A percentile compares a stretch with the other conserved stretches of the same genome.
phyloP scores from a whole-genome alignment of 495 filamentous ascomycete genomes.

The Daldinia vernicosa region DNA sequence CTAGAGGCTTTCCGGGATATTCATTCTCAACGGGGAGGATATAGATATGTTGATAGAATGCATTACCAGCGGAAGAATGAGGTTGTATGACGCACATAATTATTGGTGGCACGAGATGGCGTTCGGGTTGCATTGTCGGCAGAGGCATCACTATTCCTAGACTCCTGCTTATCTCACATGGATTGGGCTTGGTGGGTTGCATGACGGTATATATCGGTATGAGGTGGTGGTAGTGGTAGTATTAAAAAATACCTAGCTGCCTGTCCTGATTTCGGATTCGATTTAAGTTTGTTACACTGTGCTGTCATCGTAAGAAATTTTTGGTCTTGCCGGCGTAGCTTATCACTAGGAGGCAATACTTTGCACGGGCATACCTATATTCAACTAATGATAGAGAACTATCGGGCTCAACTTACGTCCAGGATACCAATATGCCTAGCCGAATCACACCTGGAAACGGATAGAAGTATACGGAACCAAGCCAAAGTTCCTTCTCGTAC shows the following conservation, averaged over 20 bases:
- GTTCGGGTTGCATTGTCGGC: slow-evolving; percentile 6
- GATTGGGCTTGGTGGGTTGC: neutral
- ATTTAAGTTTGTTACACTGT: neutral
- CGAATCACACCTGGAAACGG: slow-evolving; percentile 68
- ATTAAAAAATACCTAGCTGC: neutral
- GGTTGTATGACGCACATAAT: slow-evolving; percentile 3
- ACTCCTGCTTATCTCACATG: neutral
- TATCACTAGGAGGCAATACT: neutral
- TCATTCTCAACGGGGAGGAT: neutral
- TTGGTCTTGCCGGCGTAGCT: neutral
- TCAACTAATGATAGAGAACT: too few species aligned
- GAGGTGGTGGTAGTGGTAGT: neutral
- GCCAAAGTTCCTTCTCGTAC: slow-evolving; percentile 59
- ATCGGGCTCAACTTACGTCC: slow-evolving; percentile 49
- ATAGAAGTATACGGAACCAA: slow-evolving; percentile 59
- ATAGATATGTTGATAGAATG: slow-evolving; percentile 8
- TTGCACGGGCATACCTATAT: neutral
- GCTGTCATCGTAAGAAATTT: neutral
- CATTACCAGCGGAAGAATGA: neutral
- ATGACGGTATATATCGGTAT: slow-evolving; percentile 11
- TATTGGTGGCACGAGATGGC: neutral
- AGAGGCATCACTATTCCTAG: slow-evolving; percentile 14
- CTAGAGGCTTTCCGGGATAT: slow-evolving; percentile 9
- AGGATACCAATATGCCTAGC: slow-evolving; percentile 65
- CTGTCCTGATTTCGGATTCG: neutral